These are phyloP conservation scores for Metarhizium humberi DNA, from an alignment of 2,329 filamentous ascomycete species.

Conservation along the genomic window DNA sequence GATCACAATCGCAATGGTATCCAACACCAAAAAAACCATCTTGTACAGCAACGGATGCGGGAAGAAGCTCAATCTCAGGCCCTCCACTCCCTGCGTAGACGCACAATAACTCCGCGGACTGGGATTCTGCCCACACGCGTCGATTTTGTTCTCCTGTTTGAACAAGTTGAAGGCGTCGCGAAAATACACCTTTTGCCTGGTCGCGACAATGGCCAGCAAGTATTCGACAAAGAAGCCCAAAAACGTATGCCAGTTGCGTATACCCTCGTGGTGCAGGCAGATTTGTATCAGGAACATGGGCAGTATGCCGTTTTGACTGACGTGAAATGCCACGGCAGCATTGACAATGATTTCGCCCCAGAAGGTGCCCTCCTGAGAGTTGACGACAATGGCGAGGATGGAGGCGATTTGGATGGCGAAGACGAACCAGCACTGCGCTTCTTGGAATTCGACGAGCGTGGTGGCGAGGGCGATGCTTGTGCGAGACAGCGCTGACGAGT, in stretches of 20 bases:
- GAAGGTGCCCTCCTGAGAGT: conserved; percentile 29
- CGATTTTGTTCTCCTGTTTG: conserved; percentile 20
- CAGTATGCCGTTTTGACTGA: conserved; percentile 27
- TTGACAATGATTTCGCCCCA: conserved; percentile 31
- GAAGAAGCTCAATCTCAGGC: conserved; percentile 25
- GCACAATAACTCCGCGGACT: conserved; percentile 29
- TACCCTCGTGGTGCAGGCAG: conserved; percentile 28
- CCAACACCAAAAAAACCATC: conserved; percentile 26
- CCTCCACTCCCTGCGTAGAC: conserved; percentile 22
- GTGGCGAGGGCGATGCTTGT: conserved; percentile 30
- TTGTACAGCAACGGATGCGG: conserved; percentile 28
- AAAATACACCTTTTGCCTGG: conserved; percentile 26
- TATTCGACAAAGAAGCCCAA: conserved; percentile 30
- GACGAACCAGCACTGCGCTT: conserved; percentile 30
- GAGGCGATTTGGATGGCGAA: conserved; percentile 30
- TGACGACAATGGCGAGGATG: conserved; percentile 30
- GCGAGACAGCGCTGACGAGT: conserved; percentile 25
- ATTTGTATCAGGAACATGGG: conserved; percentile 29
- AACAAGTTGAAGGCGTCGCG: conserved; percentile 24
- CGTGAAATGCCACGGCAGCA: conserved; percentile 26
- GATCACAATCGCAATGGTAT: conserved; percentile 25
- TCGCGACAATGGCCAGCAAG: conserved; percentile 26
- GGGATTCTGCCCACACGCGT: conserved; percentile 25
- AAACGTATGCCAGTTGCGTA: conserved; percentile 31
- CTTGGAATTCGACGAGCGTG: conserved; percentile 30